phyloP scores from a whole-genome alignment of 768 basidiomycete species.

The Pleurotus djamor region DNA sequence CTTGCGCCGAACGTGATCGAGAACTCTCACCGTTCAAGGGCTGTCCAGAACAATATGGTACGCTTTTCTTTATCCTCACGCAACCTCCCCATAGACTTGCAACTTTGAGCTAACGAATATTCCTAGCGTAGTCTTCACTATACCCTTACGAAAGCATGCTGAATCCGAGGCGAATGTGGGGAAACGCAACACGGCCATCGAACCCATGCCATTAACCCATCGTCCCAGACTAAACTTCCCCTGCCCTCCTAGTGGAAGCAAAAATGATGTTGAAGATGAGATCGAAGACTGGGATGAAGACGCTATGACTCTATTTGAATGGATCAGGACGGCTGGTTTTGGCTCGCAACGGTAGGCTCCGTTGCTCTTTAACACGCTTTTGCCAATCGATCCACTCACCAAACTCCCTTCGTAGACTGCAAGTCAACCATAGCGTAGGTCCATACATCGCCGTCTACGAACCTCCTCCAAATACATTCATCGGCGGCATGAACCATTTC shows the following conservation, averaged over 20 bases:
- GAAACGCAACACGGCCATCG: constrained; percentile 37
- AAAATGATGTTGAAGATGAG: constrained; percentile 22
- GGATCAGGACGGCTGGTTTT: constrained; percentile 69
- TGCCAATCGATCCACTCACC: background rate
- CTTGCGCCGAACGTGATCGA: too few species aligned
- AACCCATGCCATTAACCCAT: constrained; percentile 21
- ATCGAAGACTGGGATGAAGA: constrained; percentile 49
- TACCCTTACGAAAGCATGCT: constrained; percentile 39
- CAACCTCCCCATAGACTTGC: background rate
- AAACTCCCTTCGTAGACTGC: constrained; percentile 38
- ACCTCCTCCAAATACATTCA: constrained; percentile 38
- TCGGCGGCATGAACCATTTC: constrained; percentile 50
- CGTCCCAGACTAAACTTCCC: background rate
- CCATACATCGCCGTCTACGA: constrained; percentile 70
- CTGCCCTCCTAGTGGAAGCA: constrained; percentile 12
- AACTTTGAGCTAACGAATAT: background rate
- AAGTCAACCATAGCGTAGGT: constrained; percentile 61
- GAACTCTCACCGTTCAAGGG: constrained; percentile 58
- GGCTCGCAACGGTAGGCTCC: constrained; percentile 58
- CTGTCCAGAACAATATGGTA: constrained; percentile 46
- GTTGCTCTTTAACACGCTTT: background rate
- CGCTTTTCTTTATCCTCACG: constrained; percentile 14
- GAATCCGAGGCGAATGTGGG: constrained; percentile 31
- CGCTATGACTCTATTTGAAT: constrained; percentile 56
- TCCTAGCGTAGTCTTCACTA: constrained; percentile 39